Conservation (phyloP, 1,139 yeast species). For the Pichia sp. region DNA sequence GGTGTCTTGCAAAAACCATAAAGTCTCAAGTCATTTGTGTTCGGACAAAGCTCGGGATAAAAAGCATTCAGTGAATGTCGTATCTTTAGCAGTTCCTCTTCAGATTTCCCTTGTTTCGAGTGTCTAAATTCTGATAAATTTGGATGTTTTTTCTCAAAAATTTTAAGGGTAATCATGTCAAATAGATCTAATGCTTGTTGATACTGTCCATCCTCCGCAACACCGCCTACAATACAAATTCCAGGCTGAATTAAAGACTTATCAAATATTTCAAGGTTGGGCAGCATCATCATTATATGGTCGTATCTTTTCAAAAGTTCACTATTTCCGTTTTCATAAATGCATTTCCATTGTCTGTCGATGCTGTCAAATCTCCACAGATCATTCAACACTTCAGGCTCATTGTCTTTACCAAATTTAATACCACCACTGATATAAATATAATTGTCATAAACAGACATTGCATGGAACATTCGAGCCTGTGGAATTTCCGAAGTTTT, state of each 20-base stretch:
- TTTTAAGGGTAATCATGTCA: constrained; percentile 47
- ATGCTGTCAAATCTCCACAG: constrained; percentile 61
- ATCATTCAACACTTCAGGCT: constrained; percentile 52
- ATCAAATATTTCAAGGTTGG: constrained; percentile 40
- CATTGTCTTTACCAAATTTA: constrained; percentile 28
- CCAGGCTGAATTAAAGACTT: constrained; percentile 47
- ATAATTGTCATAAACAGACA: constrained; percentile 45
- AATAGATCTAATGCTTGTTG: constrained; percentile 45
- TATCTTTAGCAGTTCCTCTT: background rate
- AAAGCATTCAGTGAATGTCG: constrained; percentile 10
- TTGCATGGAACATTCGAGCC: constrained; percentile 59
- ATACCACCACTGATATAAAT: constrained; percentile 65
- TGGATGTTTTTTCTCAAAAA: constrained; percentile 33
- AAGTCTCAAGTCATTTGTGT: constrained; percentile 4
- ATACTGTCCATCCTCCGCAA: constrained; percentile 40
- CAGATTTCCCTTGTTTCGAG: background rate
- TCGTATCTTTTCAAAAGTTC: constrained; percentile 40
- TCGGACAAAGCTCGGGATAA: constrained; percentile 1
- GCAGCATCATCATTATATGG: constrained; percentile 47
- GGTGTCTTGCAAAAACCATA: constrained; percentile 15
- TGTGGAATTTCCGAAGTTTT: constrained; percentile 33
- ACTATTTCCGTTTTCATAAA: constrained; percentile 35
- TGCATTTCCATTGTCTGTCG: constrained; percentile 46
- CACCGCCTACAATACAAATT: constrained; percentile 58
- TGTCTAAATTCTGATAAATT: constrained; percentile 3